Percentiles rank a stretch among this genome's conserved stretches.
These are phyloP conservation scores for Exophiala sp. DNA, from an alignment of 2,329 filamentous ascomycete species.

Conservation along the genomic window DNA sequence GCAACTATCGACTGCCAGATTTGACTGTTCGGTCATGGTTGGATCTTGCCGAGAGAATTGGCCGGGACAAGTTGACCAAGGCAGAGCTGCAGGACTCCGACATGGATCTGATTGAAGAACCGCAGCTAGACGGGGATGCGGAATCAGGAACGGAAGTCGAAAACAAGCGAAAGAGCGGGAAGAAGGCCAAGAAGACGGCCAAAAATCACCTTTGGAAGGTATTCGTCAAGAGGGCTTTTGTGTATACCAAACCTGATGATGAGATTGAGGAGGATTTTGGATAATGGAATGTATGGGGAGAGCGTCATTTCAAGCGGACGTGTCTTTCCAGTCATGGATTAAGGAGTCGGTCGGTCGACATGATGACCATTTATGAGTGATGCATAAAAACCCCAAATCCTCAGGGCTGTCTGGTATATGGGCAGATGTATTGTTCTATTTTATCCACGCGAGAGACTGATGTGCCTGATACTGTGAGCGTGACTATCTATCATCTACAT, in stretches of 20 bases:
- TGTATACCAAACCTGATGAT: conserved; percentile 27
- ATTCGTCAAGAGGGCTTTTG: conserved; percentile 28
- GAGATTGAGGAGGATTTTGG: conserved; percentile 29
- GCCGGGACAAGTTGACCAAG: conserved; percentile 5
- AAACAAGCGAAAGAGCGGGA: conserved; percentile 26
- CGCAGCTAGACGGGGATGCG: no score
- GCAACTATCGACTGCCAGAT: conserved; percentile 68
- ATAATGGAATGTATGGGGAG: not conserved
- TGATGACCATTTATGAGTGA: not conserved
- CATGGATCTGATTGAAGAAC: not conserved
- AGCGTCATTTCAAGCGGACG: not conserved
- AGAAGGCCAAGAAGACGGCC: conserved; percentile 30
- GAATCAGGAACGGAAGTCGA: not conserved
- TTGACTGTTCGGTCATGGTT: conserved; percentile 78
- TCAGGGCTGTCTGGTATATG: not conserved
- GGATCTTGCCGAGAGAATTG: conserved; percentile 61
- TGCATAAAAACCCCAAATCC: no score
- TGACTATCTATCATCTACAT: no score
- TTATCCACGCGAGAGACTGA: no score
- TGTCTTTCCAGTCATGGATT: not conserved
- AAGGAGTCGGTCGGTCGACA: not conserved
- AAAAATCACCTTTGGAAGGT: conserved; percentile 28
- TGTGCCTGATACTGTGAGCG: no score
- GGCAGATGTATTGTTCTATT: not conserved
- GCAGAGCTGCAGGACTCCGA: not conserved